Base-by-base conservation (phyloP, 306 rosid species). In the Mimosa bimucronata region DNA sequence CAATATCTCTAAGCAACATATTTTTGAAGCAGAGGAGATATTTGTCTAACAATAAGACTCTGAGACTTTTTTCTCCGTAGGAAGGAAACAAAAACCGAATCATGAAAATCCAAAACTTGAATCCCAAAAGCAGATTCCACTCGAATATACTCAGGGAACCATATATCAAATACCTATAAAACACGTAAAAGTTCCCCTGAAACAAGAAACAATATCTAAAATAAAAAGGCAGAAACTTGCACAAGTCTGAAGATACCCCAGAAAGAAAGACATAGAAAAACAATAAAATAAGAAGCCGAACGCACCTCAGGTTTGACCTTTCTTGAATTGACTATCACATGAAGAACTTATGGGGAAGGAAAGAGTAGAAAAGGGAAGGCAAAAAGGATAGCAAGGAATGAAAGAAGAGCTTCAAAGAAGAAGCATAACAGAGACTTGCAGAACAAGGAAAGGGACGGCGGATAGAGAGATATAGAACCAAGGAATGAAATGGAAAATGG, bases 291-390 rank as follows among this genome's bases (percentile, higher is more conserved):
- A 52, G 60, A 53, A 53, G 26, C 18, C 0, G 44, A 30, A 78
- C 61, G 15, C 18, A 82, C 86, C 83, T 62, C 60, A 16, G 60
- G 7, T 78, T 75, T 29, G 77, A 73, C 46, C 62, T 19, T 34
- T 6, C 38, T 34, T 34, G 38, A 2, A 34, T 5, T 45, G 38
- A 23, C 16, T 2, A 14, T 15, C 9, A 74, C 25, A 23, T 7
- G 12, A 62, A 48, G 81, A 74, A 28, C 42, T 53, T 34, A 34
- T 8, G 16, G 25, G n/a, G n/a, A n/a, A n/a, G n/a, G n/a, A 42
- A 11, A 42, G 6, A 34, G 76, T 37, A 66, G 77, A 29, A 19
- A 16, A 30, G 13, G 61, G 12, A 11, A 25, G 9, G 38, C 26
- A 23, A 65, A 37, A 13, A 6, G 10, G 10, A 10, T 5, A 13